Evolutionary conservation across 768 basidiomycete genomes (phyloP).

Genomic region (Leccinum truebloodii): DNA sequence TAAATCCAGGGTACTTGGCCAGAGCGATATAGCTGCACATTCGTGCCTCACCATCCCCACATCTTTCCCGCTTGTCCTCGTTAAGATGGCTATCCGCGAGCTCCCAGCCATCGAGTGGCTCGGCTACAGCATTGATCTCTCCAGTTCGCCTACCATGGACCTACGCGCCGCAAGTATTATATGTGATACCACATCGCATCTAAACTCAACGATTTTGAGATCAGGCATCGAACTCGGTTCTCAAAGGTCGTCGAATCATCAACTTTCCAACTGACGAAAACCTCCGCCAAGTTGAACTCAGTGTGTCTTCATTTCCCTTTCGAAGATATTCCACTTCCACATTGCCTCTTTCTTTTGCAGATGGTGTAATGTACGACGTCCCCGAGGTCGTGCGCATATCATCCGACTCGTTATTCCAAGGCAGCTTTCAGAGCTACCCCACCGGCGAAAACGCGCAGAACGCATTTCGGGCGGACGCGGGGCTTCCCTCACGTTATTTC

Average conservation of each 20-base stretch:
- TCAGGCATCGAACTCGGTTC: conserved; percentile 1
- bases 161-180: conserved; percentile 7
- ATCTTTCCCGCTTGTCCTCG: background rate
- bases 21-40: background rate
- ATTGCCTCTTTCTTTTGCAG: background rate
- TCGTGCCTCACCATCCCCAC: background rate
- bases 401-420: background rate
- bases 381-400: background rate
- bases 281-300: background rate
- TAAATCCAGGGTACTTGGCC: background rate
- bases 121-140: conserved; percentile 12
- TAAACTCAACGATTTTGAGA: background rate
- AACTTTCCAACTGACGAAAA: background rate
- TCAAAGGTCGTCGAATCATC: conserved; percentile 8
- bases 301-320: background rate
- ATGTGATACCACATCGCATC: background rate
- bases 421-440: conserved; percentile 2
- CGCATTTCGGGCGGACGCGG: background rate
- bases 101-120: conserved; percentile 14
- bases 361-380: conserved; percentile 1
- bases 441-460: background rate
- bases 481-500: conserved; percentile 4
- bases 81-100: conserved; percentile 3
- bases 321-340: background rate
- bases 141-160: conserved; percentile 13